Percentiles rank a stretch among this genome's conserved stretches.
These are phyloP conservation scores for Quercus lobata DNA, from an alignment of 331 rosid species.

Conservation along the genomic window DNA sequence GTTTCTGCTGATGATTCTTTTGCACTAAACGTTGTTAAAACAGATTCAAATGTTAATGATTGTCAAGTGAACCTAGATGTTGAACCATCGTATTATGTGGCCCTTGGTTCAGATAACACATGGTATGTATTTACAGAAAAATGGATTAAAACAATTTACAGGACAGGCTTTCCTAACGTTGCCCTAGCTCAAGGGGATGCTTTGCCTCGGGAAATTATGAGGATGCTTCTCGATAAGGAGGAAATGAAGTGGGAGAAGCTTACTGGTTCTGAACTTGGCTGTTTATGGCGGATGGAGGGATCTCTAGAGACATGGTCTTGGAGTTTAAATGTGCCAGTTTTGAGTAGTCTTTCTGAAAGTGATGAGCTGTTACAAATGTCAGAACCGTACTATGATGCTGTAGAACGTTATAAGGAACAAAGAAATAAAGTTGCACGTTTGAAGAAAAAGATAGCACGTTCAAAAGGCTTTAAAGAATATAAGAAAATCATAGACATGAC, in stretches of 20 bases:
- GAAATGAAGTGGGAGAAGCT: constrained; percentile 93
- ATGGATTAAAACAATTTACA: constrained; percentile 82
- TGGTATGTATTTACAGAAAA: constrained; percentile 92
- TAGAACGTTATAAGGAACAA: constrained; percentile 72
- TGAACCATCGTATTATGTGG: constrained; percentile 72
- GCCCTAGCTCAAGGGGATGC: constrained; percentile 76
- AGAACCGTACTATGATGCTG: constrained; percentile 42
- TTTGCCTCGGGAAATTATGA: constrained; percentile 86
- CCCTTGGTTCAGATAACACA: constrained; percentile 93
- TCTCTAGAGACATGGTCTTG: constrained; percentile 97
- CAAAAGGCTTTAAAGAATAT: constrained; percentile 82
- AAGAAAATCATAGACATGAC: constrained; percentile 60
- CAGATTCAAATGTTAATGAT: constrained; percentile 28
- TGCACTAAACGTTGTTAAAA: constrained; percentile 35
- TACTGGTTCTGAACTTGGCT: constrained; percentile 68
- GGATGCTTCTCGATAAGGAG: constrained; percentile 67
- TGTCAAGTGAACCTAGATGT: constrained; percentile 28
- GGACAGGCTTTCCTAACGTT: constrained; percentile 76
- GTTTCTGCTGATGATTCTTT: constrained; percentile 47
- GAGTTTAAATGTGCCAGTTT: constrained; percentile 94
- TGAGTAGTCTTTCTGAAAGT: constrained; percentile 78
- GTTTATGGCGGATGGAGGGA: constrained; percentile 86
- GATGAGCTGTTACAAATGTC: constrained; percentile 74
- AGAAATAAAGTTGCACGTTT: constrained; percentile 83
- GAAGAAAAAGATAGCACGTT: constrained; percentile 77